phyloP scores from a whole-genome alignment of 768 basidiomycete species.

The Podaxis mareebaensis region DNA sequence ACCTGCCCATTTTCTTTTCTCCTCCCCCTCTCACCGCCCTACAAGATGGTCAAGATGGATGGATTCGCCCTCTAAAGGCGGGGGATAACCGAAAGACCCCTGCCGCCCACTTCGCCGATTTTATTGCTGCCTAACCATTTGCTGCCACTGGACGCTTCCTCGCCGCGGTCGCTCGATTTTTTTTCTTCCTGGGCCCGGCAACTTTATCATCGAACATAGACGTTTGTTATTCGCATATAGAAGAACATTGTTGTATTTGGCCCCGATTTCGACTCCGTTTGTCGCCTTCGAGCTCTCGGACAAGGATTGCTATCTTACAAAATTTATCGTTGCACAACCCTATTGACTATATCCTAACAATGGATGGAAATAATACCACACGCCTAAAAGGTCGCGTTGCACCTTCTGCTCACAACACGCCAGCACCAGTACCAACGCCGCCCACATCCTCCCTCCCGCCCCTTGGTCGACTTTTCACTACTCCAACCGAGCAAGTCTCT shows the following conservation, averaged over 20 bases:
- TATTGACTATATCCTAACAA: slow-evolving; percentile 1
- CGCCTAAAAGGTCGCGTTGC: slow-evolving; percentile 18
- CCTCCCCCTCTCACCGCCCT: slow-evolving; percentile 19
- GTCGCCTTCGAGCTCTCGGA: neutral
- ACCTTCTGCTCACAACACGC: neutral
- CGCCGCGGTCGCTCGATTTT: neutral
- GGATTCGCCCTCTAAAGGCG: slow-evolving; percentile 54
- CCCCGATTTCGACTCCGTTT: neutral
- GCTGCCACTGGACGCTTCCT: neutral
- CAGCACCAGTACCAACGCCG: slow-evolving; percentile 25
- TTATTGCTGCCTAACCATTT: neutral
- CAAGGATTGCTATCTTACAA: slow-evolving; percentile 11
- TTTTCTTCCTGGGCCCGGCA: neutral
- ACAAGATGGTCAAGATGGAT: slow-evolving; percentile 40
- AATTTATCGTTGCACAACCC: neutral
- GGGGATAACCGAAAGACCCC: slow-evolving; percentile 39
- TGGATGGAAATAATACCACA: slow-evolving; percentile 20
- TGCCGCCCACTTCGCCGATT: slow-evolving; percentile 25
- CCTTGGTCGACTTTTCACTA: slow-evolving; percentile 45
- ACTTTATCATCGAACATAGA: slow-evolving; percentile 19
- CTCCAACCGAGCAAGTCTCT: slow-evolving; percentile 41
- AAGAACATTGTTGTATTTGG: neutral
- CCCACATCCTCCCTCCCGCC: slow-evolving; percentile 60
- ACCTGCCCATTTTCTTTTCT: slow-evolving; percentile 1
- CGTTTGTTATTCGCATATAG: neutral